Conservation (phyloP, 352 stramenopile species). For the Phytopythium montanum region DNA sequence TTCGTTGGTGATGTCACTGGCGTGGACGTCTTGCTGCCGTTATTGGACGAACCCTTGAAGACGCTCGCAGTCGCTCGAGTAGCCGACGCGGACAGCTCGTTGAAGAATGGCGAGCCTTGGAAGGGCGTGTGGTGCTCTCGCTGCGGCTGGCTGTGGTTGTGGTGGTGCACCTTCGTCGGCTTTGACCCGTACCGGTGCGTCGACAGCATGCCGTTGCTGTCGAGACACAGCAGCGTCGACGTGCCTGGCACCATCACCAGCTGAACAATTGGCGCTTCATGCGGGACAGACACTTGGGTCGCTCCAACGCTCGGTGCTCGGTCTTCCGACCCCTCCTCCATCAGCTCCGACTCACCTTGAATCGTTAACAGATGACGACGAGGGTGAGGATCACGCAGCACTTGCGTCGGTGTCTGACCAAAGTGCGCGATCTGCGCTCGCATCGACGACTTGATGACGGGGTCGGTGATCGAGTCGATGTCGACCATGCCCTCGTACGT, state of each 20-base stretch:
- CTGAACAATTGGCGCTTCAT: conserved; percentile 57
- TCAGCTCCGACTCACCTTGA: too few species aligned
- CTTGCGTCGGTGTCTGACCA: conserved; percentile 96
- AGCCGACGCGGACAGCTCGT: conserved; percentile 35
- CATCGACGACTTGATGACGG: conserved; percentile 91
- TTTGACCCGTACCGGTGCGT: conserved; percentile 61
- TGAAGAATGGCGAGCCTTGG: conserved; percentile 31
- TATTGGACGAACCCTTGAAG: conserved; percentile 23
- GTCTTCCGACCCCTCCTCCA: too few species aligned
- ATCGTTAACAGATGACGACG: conserved; percentile 25
- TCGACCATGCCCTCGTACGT: conserved; percentile 99
- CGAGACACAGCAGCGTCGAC: conserved; percentile 59
- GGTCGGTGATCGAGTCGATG: conserved; percentile 93
- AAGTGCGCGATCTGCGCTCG: conserved; percentile 98
- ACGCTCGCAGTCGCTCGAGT: conserved; percentile 34
- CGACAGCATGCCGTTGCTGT: conserved; percentile 68
- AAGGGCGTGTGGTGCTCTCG: not conserved
- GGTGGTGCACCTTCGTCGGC: conserved; percentile 45
- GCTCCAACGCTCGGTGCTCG: not conserved
- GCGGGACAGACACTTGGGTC: conserved; percentile 39
- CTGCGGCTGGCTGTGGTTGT: conserved; percentile 1
- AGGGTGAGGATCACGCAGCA: conserved; percentile 90
- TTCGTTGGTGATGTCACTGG: conserved; percentile 5
- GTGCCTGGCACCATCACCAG: conserved; percentile 41
- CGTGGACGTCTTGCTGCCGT: not conserved